Evolutionary conservation across 2,329 filamentous ascomycete genomes (phyloP), one percentile per base, ranked within the genome.

Genomic region (Cryphonectria naterciae): DNA sequence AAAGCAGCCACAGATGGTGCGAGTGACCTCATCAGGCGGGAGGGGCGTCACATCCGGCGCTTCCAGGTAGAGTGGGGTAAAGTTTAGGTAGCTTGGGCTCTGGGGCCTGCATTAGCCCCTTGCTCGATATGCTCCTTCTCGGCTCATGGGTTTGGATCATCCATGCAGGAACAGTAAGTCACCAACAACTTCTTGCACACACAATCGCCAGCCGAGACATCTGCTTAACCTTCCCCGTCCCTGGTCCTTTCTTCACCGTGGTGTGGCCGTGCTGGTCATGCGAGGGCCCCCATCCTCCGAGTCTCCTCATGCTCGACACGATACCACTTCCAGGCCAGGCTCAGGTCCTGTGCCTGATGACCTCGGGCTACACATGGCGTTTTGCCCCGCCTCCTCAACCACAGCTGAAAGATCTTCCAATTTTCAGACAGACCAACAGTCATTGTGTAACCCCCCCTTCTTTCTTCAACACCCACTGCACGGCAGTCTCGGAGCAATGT

Each of bases 91-190:
- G 8, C 4, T n/a, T n/a, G 22, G 19, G 17, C 25, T 32, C 32
- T 17, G 28, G 54, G 54, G 25, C 54, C 54, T 58, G 54, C 54
- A 58, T 58, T 58, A 58, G 54, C 28, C 54, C 54, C 37, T 39
- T 28, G 52, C 25, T 28, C n/a, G 3, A 15, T 11, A 15, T 56
- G 17, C 13, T 19, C 43, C 43, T 19, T 46, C 43, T 15, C 25
- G 28, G 13, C 52, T 58, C 17, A 8, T 7, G 8, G 28, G 25
- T 6, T 35, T 58, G 54, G 28, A 32, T 17, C 28, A 32, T 19
- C 54, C 54, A 32, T 58, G 54, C 54, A 58, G 54, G 54, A 17
- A 58, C 54, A 58, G 25, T 2, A 5, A 1, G 52, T 28, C 54
- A n/a, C 54, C 54, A 58, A 1, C 46, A 49, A 32, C 43, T 17